Evolutionary conservation across 192 early-diverging fungal species (phyloP).

Genomic region (Coemansia sp.): DNA sequence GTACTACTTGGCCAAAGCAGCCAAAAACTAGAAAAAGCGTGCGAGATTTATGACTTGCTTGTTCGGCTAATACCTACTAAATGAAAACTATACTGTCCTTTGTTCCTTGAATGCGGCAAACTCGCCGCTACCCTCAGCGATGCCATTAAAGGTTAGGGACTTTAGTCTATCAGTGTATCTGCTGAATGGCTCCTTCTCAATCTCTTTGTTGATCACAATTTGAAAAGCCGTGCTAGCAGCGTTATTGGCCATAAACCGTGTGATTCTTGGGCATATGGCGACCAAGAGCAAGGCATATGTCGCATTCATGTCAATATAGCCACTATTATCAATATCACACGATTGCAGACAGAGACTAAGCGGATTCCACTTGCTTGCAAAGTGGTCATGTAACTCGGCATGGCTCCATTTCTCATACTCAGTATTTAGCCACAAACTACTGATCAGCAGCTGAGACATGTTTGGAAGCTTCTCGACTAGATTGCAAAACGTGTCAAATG

Average conservation of each 20-base stretch:
- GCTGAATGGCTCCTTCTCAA: neutral
- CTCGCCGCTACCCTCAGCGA: neutral
- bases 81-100: neutral
- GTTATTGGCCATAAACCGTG: neutral
- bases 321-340: neutral
- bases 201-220: neutral
- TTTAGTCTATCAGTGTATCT: neutral
- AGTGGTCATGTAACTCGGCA: neutral
- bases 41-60: neutral
- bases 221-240: neutral
- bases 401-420: neutral
- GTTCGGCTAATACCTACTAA: neutral
- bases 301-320: neutral
- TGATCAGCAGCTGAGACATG: neutral
- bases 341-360: neutral
- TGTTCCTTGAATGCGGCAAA: neutral
- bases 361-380: neutral
- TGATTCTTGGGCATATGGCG: neutral
- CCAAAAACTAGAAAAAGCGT: conserved; percentile 8
- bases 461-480: conserved; percentile 1
- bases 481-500: neutral
- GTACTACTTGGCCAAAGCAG: conserved; percentile 30
- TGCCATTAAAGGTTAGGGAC: neutral
- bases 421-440: neutral
- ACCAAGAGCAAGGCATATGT: neutral